Evolutionary conservation across 371 early-diverging fungal genomes (phyloP), one percentile per base, ranked within the genome.

Genomic region (Batrachochytrium dendrobatidis): DNA sequence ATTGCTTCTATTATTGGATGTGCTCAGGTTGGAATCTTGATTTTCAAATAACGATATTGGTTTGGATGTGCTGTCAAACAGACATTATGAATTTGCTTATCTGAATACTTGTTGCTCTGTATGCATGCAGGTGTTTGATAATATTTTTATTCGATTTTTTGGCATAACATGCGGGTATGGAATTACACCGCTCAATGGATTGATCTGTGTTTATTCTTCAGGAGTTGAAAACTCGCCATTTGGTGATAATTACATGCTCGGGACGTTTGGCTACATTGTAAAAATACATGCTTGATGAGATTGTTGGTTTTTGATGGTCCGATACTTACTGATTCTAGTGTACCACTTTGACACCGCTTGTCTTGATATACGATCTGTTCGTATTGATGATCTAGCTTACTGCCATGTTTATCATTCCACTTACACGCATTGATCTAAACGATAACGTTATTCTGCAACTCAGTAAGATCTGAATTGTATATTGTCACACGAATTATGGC

Each of bases 391-490:
- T 31, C 22, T 33, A 61, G 59, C 49, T 63, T 0, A 56, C 69
- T 45, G 51, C 59, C 12, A 6, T 48, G 10, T 29, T 51, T 22
- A 8, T 76, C 50, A 51, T 66, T 26, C 77, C 77, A 10, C 51
- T 76, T 17, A 61, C 68, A 34, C 35, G 34, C 0, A 59, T 73
- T 26, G 62, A 76, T 35, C 61, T 76, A 20, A 73, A 72, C 55
- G 72, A 72, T 43, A 76, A 73, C 55, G 65, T 73, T 58, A 66
- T 76, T 25, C 59, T 76, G 30, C 77, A 76, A 65, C 63, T 72
- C 53, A 30, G 75, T 74, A 59, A 7, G 50, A 33, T 22, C 10
- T 31, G 50, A 34, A 5, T 52, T 28, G 20, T 32, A 30, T 3
- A 31, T 34, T 51, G 55, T 20, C 20, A 18, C 24, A 31, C 8